A percentile compares a stretch with the other conserved stretches of the same genome.
phyloP scores from a whole-genome alignment of 179 eudicot species.

The Nepenthes alata region DNA sequence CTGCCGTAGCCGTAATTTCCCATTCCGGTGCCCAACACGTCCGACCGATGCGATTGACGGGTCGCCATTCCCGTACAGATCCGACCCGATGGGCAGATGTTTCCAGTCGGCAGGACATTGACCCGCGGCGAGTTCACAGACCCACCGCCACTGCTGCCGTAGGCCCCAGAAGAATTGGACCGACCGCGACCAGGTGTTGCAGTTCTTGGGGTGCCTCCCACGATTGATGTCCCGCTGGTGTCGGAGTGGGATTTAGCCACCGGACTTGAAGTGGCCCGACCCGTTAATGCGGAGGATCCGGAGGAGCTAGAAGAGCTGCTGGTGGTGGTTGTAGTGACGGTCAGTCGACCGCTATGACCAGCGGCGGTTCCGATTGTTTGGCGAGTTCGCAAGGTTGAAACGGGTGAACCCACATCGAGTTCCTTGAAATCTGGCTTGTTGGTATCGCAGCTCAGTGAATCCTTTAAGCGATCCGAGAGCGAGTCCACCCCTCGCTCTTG shows the following conservation, averaged over 20 bases:
- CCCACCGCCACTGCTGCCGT: slow-evolving; percentile 12
- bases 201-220: too few species aligned
- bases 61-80: slow-evolving; percentile 32
- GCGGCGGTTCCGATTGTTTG: slow-evolving; percentile 17
- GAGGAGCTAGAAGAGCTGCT: slow-evolving; percentile 42
- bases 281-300: slow-evolving; percentile 42
- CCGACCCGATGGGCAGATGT: slow-evolving; percentile 70
- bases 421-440: slow-evolving; percentile 64
- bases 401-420: slow-evolving; percentile 68
- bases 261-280: slow-evolving; percentile 18
- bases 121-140: slow-evolving; percentile 42
- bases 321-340: slow-evolving; percentile 27
- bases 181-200: slow-evolving; percentile 15
- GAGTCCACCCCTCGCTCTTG: slow-evolving; percentile 22
- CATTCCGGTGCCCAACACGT: slow-evolving; percentile 47
- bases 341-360: slow-evolving; percentile 6
- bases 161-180: slow-evolving; percentile 18
- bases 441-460: slow-evolving; percentile 11
- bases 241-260: slow-evolving; percentile 28
- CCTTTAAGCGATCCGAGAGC: slow-evolving; percentile 40
- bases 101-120: slow-evolving; percentile 55
- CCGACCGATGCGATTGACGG: slow-evolving; percentile 27
- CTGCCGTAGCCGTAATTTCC: slow-evolving; percentile 79
- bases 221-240: background rate
- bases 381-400: slow-evolving; percentile 45